These are phyloP conservation scores for Chrysoporthe cubensis DNA, from an alignment of 2,329 filamentous ascomycete species.

Conservation along the genomic window DNA sequence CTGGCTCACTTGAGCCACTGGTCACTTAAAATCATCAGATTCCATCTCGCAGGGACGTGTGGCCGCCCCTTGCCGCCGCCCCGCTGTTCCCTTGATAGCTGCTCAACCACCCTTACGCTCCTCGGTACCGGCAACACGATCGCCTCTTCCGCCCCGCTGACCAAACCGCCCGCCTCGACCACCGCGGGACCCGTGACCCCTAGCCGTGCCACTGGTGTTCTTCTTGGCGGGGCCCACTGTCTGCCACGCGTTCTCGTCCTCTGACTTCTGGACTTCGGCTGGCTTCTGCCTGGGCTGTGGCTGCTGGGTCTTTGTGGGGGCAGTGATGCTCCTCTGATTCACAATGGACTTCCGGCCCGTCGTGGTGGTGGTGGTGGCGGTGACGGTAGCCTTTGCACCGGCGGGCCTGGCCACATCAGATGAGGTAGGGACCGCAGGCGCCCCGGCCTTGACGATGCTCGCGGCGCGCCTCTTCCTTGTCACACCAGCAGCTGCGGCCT, in stretches of 20 bases:
- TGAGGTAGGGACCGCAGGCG: not conserved
- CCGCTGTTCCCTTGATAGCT: too few relatives aligned
- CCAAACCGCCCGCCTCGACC: not conserved
- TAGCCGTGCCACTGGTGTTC: not conserved
- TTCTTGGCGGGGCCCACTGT: constrained; percentile 21
- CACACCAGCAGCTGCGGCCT: constrained; percentile 9
- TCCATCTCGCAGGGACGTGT: not conserved
- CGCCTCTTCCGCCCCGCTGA: constrained; percentile 2
- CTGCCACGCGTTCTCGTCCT: constrained; percentile 12
- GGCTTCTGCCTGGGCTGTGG: not conserved
- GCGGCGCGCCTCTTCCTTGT: constrained; percentile 16
- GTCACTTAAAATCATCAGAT: not conserved
- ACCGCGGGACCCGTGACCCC: not conserved
- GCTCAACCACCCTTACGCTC: constrained; percentile 26
- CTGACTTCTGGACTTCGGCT: constrained; percentile 3
- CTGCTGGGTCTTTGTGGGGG: not conserved
- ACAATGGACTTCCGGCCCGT: not conserved
- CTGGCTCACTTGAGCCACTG: not conserved
- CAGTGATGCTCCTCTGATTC: not conserved
- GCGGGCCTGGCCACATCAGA: not conserved
- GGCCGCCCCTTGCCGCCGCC: not conserved
- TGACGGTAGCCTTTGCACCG: not conserved
- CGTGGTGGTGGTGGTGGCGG: not conserved
- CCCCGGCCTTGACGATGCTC: constrained; percentile 12
- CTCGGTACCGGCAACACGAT: constrained; percentile 9